phyloP scores from a whole-genome alignment of 106 monocot species.

The Dendrobium nobile region DNA sequence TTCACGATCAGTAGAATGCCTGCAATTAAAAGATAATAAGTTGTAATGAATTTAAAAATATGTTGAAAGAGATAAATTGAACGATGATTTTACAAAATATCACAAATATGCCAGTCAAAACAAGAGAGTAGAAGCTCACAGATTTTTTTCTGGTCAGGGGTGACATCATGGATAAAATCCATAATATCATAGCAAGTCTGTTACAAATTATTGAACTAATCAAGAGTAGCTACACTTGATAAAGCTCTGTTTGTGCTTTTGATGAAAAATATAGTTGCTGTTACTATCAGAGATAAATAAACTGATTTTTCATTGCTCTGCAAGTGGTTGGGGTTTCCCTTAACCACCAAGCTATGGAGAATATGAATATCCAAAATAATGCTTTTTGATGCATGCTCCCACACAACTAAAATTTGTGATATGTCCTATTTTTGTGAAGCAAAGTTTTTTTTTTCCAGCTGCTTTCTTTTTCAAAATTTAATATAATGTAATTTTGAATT shows the following conservation, averaged over 20 bases:
- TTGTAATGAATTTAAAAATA: not conserved
- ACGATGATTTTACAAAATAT: not conserved
- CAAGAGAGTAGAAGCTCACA: not conserved
- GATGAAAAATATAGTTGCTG: not conserved
- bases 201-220: not conserved
- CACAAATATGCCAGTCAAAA: not conserved
- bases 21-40: slow-evolving; percentile 14
- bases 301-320: not conserved
- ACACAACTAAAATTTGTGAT: not conserved
- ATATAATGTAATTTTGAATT: not conserved
- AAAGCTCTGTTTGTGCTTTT: not conserved
- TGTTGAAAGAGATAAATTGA: not conserved
- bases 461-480: not conserved
- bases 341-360: not conserved
- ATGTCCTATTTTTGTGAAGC: not conserved
- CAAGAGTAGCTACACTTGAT: not conserved
- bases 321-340: not conserved
- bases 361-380: not conserved
- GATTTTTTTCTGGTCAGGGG: too few species aligned
- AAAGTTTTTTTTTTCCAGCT: not conserved
- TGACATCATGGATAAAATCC: too few species aligned
- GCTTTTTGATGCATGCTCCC: not conserved
- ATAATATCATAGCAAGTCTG: too few species aligned
- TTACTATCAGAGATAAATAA: not conserved
- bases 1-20: slow-evolving; percentile 87